Percentiles rank a stretch among this genome's conserved stretches.
Evolutionary conservation across 2,329 filamentous ascomycete species (phyloP).

Genomic region (Ascochyta pisi): DNA sequence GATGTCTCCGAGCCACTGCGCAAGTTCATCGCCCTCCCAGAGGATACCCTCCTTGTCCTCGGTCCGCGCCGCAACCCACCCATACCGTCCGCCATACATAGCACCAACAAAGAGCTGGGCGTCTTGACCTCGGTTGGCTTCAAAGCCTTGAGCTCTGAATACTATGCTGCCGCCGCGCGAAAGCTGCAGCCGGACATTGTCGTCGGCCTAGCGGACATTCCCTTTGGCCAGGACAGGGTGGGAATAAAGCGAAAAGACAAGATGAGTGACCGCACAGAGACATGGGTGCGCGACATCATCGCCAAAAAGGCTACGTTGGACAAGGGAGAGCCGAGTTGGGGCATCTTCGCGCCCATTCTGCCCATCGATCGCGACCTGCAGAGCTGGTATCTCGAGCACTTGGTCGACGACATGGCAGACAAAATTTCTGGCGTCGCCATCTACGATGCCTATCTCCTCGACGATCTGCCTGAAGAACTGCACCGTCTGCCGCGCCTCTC

Average conservation of each 20-base stretch:
- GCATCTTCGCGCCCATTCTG: slow-evolving; percentile 69
- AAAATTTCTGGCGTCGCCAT: slow-evolving; percentile 72
- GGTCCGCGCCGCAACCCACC: slow-evolving; percentile 80
- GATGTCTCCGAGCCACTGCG: slow-evolving; percentile 65
- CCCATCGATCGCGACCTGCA: slow-evolving; percentile 79
- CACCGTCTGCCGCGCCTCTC: slow-evolving; percentile 73
- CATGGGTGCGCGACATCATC: slow-evolving; percentile 77
- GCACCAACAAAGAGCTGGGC: slow-evolving; percentile 73
- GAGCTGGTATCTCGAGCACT: slow-evolving; percentile 76
- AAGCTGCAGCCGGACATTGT: slow-evolving; percentile 80
- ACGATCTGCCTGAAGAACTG: slow-evolving; percentile 69
- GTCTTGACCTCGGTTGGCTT: slow-evolving; percentile 90
- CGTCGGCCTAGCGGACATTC: slow-evolving; percentile 76
- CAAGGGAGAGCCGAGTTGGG: slow-evolving; percentile 34
- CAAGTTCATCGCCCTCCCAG: slow-evolving; percentile 75
- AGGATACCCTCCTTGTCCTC: slow-evolving; percentile 72
- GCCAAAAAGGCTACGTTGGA: slow-evolving; percentile 48
- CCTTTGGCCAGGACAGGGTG: slow-evolving; percentile 63
- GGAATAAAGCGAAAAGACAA: slow-evolving; percentile 77
- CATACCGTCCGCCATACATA: slow-evolving; percentile 71
- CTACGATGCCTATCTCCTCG: slow-evolving; percentile 74
- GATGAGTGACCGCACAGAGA: slow-evolving; percentile 85
- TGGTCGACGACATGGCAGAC: slow-evolving; percentile 68
- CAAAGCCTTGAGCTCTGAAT: slow-evolving; percentile 69
- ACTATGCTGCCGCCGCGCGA: slow-evolving; percentile 72